These are phyloP conservation scores for Pontederia paniculata DNA, from an alignment of 176 grass and related monocot genomes.

Conservation along the genomic window DNA sequence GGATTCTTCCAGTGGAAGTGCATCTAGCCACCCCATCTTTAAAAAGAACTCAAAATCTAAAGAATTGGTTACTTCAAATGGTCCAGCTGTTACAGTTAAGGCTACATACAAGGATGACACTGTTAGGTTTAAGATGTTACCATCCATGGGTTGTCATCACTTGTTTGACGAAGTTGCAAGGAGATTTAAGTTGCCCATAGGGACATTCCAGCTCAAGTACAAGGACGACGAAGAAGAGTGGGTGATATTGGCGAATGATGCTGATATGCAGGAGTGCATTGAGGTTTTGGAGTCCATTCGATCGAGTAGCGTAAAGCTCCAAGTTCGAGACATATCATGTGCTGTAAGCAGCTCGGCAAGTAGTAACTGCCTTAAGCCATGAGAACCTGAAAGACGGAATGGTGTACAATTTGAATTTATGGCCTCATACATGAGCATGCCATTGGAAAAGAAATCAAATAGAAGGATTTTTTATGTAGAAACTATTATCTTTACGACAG, in stretches of 20 bases:
- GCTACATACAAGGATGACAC: conserved; percentile 76
- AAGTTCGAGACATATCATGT: conserved; percentile 40
- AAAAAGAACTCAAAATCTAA: conserved; percentile 6
- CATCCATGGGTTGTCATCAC: conserved; percentile 39
- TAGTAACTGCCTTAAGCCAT: conserved; percentile 46
- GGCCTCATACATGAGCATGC: neutral
- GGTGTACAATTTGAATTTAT: neutral
- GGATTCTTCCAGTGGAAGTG: conserved; percentile 27
- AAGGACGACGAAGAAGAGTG: conserved; percentile 84
- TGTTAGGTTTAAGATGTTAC: conserved; percentile 69
- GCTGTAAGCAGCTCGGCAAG: conserved; percentile 37
- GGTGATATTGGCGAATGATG: conserved; percentile 69
- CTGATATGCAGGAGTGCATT: conserved; percentile 67
- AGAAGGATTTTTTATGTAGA: too few species aligned
- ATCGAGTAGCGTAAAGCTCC: conserved; percentile 40
- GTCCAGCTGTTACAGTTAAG: conserved; percentile 34
- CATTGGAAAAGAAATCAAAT: too few species aligned
- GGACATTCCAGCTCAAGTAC: conserved; percentile 72
- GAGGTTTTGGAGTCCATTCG: conserved; percentile 63
- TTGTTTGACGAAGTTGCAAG: conserved; percentile 68
- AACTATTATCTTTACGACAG: too few species aligned
- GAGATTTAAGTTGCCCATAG: conserved; percentile 56
- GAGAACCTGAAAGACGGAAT: conserved; percentile 11
- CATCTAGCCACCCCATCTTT: conserved; percentile 25
- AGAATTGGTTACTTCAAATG: neutral